Evolutionary conservation across 2,329 filamentous ascomycete species (phyloP).

Genomic region (Fusarium tanahbumbuense): DNA sequence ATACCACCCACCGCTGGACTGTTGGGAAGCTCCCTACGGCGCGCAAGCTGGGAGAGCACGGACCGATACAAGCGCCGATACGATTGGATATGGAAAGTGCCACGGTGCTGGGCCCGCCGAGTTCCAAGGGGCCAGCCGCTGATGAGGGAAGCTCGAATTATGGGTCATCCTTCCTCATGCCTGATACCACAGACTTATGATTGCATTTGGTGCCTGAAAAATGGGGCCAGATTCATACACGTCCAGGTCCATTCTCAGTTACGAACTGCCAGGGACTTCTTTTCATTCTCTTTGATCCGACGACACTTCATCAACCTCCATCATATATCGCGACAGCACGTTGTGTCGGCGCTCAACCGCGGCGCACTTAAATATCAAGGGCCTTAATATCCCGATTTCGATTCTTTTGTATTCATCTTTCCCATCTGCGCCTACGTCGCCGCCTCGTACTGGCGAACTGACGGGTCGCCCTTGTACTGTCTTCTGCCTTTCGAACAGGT

Average conservation of each 20-base stretch:
- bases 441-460: conserved; percentile 30
- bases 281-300: conserved; percentile 47
- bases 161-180: conserved; percentile 8
- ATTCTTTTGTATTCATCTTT: conserved; percentile 29
- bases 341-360: conserved; percentile 39
- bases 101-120: conserved; percentile 14
- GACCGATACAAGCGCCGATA: conserved; percentile 45
- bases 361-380: conserved; percentile 38
- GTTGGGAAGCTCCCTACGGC: conserved; percentile 39
- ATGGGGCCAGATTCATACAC: conserved; percentile 44
- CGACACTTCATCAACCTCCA: conserved; percentile 49
- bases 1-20: conserved; percentile 27
- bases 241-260: conserved; percentile 38
- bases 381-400: conserved; percentile 33
- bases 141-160: conserved; percentile 21
- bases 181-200: conserved; percentile 15
- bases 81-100: conserved; percentile 36
- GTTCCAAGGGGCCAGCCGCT: conserved; percentile 29
- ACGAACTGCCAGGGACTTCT: conserved; percentile 45
- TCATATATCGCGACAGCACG: conserved; percentile 46
- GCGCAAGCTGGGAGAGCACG: conserved; percentile 43
- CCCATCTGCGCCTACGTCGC: conserved; percentile 24
- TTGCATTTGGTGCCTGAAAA: conserved; percentile 49
- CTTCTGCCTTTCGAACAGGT: conserved; percentile 40
- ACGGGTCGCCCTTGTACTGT: conserved; percentile 39